Base-by-base conservation (phyloP, 2,329 filamentous ascomycete species). In the Fonsecaea nubica region DNA sequence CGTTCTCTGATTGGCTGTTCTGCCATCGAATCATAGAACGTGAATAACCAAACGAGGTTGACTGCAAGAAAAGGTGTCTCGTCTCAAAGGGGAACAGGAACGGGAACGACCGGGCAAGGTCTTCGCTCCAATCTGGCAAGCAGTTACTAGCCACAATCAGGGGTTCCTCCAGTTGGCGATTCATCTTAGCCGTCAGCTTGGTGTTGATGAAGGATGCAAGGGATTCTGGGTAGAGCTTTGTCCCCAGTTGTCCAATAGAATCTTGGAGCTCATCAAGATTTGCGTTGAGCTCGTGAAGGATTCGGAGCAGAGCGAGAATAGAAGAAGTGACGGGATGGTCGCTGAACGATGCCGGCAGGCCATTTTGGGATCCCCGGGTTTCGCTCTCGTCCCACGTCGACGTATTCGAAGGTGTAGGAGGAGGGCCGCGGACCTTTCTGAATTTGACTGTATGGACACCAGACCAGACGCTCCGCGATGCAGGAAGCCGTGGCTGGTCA, bases 81-180 rank as follows among this genome's bases (percentile, higher is more conserved):
- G 95, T 98, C 82, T 99, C 95, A 74, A 99, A 99, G 2, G 95
- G 95, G 77, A 99, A 99, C 12, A 99, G 82, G 84, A 99, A 99
- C 0, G 95, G 94, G 76, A 97, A 99, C 1, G 96, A 84, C 38
- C 95, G 90, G 9, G 95, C 93, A 59, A 99, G 81, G 75, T 99
- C 95, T 79, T 98, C 94, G 68, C 92, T 96, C 95, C 95, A 99
- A 75, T 87, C 92, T 3, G 95, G 95, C 42, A 99, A 84, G 76
- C 95, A 99, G 75, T 94, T 96, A 80, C 95, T 98, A 3, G 95
- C 95, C 58, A 99, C 95, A 71, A 99, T 96, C 69, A 99, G 82
- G 9, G 95, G 95, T 79, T 99, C 96, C 76, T 99, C 95, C 12
- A 99, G 83, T 77, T 99, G 96, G 33, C 95, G 90, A 76, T 99